Percentiles rank a stretch among this genome's conserved stretches.
phyloP scores from a whole-genome alignment of 2,329 filamentous ascomycete genomes.

The Cladosporium halotolerans region DNA sequence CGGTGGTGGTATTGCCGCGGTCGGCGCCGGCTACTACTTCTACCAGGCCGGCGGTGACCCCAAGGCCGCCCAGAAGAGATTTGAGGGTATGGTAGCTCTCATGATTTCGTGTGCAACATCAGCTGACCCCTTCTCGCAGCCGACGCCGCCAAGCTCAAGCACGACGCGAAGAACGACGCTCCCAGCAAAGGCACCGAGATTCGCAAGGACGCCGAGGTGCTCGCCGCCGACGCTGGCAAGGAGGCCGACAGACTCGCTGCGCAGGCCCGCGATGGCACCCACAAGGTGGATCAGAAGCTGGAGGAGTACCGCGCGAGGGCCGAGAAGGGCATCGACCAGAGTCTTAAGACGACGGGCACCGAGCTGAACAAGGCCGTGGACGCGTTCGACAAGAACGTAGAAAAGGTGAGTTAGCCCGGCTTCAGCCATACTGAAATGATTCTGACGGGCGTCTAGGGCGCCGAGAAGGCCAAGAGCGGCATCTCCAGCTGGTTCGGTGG shows the following conservation, averaged over 20 bases:
- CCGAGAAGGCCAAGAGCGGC: slow-evolving; percentile 75
- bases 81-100: slow-evolving; percentile 56
- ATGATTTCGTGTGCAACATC: not conserved
- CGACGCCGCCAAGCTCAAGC: slow-evolving; percentile 65
- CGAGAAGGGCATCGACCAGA: slow-evolving; percentile 55
- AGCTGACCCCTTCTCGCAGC: slow-evolving; percentile 44
- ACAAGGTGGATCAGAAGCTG: slow-evolving; percentile 19
- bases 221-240: slow-evolving; percentile 36
- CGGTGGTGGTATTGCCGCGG: slow-evolving; percentile 55
- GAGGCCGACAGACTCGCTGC: slow-evolving; percentile 46
- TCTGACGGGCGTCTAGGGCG: slow-evolving; percentile 49
- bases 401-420: slow-evolving; percentile 18
- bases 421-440: slow-evolving; percentile 13
- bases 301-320: slow-evolving; percentile 37
- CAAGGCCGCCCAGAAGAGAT: slow-evolving; percentile 76
- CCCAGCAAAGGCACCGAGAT: slow-evolving; percentile 57
- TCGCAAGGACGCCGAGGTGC: slow-evolving; percentile 57
- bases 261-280: slow-evolving; percentile 14
- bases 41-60: slow-evolving; percentile 78
- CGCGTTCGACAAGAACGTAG: slow-evolving; percentile 74
- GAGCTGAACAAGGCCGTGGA: slow-evolving; percentile 55
- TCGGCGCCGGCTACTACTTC: slow-evolving; percentile 77
- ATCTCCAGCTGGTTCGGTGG: slow-evolving; percentile 77
- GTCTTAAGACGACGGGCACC: slow-evolving; percentile 57
- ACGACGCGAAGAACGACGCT: slow-evolving; percentile 60